These are phyloP conservation scores for Zoysia matrella DNA, from an alignment of 202 grass and related monocot genomes.

Conservation along the genomic window DNA sequence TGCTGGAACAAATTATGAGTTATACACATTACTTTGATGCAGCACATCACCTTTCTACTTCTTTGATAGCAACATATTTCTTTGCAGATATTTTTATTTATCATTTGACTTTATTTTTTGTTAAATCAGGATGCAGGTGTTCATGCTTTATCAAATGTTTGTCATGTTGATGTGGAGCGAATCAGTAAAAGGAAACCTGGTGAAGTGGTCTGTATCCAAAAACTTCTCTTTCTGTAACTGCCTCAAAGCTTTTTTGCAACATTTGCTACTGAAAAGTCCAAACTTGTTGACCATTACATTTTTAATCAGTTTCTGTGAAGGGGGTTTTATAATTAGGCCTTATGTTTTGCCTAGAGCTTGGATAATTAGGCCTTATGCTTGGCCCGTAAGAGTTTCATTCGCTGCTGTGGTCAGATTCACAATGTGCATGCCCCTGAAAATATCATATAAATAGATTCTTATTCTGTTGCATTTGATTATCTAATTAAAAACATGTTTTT, in stretches of 20 bases:
- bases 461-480: background rate
- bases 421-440: constrained; percentile 1
- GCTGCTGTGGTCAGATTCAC: background rate
- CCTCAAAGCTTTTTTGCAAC: constrained; percentile 10
- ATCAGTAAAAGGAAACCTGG: constrained; percentile 99
- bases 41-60: background rate
- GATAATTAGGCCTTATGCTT: no score
- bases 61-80: constrained; percentile 7
- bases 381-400: no score
- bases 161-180: constrained; percentile 92
- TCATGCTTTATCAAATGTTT: constrained; percentile 97
- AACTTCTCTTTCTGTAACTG: constrained; percentile 27
- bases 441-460: background rate
- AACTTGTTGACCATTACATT: background rate
- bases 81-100: constrained; percentile 25
- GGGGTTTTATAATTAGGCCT: no score
- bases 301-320: constrained; percentile 14
- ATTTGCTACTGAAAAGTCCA: background rate
- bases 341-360: no score
- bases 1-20: constrained; percentile 1
- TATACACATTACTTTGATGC: background rate
- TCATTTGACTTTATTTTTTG: constrained; percentile 22
- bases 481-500: constrained; percentile 25
- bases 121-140: constrained; percentile 75
- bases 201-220: constrained; percentile 69